Conservation (phyloP, 768 basidiomycete species). For the Tricholoma bakamatsutake region DNA sequence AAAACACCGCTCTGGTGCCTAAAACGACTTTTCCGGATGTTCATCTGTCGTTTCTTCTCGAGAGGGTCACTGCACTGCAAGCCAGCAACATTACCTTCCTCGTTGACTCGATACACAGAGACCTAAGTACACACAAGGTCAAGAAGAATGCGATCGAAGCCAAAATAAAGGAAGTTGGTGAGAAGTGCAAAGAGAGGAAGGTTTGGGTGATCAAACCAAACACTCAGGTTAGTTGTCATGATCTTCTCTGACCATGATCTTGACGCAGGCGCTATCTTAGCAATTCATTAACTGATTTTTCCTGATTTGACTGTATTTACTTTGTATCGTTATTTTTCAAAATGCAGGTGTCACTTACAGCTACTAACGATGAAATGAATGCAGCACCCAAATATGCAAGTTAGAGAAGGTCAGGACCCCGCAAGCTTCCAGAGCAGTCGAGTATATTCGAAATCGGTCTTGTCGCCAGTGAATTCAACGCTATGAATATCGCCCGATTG, state of each 20-base stretch:
- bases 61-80: constrained; percentile 56
- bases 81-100: constrained; percentile 60
- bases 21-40: constrained; percentile 67
- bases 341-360: background rate
- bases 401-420: constrained; percentile 25
- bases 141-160: constrained; percentile 83
- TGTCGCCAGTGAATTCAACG: constrained; percentile 30
- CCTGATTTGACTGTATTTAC: background rate
- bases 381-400: background rate
- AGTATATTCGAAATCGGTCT: constrained; percentile 31
- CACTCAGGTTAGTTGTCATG: constrained; percentile 18
- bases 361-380: background rate
- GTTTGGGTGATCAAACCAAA: constrained; percentile 64
- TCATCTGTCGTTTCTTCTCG: constrained; percentile 52
- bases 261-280: constrained; percentile 4
- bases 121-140: constrained; percentile 61
- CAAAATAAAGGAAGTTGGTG: constrained; percentile 70
- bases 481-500: constrained; percentile 42
- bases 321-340: constrained; percentile 1
- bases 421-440: constrained; percentile 41
- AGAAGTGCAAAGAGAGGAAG: constrained; percentile 68
- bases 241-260: background rate
- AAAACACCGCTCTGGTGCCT: constrained; percentile 28
- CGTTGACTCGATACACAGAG: constrained; percentile 68
- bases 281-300: background rate